phyloP scores from a whole-genome alignment of 202 grass and related monocot species.

The Setaria viridis region DNA sequence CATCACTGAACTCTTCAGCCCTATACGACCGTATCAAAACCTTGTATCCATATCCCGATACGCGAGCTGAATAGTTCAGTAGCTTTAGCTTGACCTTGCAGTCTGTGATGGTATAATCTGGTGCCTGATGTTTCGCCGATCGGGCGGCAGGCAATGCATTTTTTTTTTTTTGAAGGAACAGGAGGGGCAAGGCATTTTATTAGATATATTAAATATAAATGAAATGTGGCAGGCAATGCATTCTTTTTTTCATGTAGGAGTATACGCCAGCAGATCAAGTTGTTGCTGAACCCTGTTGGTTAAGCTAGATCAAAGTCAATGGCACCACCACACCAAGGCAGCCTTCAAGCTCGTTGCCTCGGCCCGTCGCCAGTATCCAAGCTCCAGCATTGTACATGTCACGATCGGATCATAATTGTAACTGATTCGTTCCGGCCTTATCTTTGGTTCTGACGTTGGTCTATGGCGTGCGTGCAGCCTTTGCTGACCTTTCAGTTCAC shows the following conservation, averaged over 20 bases:
- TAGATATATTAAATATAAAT: too few species aligned
- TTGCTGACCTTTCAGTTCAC: constrained; percentile 56
- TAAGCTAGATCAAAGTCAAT: constrained; percentile 37
- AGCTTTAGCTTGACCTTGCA: constrained; percentile 13
- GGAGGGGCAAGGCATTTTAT: too few species aligned
- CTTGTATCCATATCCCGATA: background rate
- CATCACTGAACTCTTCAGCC: constrained; percentile 17
- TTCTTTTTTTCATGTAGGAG: background rate
- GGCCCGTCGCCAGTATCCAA: constrained; percentile 30
- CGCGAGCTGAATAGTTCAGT: background rate
- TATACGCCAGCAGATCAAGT: background rate
- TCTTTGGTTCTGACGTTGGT: constrained; percentile 56
- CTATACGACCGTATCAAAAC: constrained; percentile 29
- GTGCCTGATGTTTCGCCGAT: background rate
- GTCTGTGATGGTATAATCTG: background rate
- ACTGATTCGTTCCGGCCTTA: constrained; percentile 38
- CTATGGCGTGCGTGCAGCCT: constrained; percentile 54
- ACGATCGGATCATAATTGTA: constrained; percentile 37
- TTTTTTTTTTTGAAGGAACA: background rate
- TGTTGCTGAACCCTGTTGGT: background rate
- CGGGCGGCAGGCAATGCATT: background rate
- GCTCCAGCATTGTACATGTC: constrained; percentile 39
- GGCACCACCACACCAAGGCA: constrained; percentile 15
- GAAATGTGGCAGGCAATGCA: background rate
- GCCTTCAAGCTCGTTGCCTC: constrained; percentile 9